Base-by-base conservation (phyloP, 1,284 basidiomycete species). In the Moesziomyces aphidis region DNA sequence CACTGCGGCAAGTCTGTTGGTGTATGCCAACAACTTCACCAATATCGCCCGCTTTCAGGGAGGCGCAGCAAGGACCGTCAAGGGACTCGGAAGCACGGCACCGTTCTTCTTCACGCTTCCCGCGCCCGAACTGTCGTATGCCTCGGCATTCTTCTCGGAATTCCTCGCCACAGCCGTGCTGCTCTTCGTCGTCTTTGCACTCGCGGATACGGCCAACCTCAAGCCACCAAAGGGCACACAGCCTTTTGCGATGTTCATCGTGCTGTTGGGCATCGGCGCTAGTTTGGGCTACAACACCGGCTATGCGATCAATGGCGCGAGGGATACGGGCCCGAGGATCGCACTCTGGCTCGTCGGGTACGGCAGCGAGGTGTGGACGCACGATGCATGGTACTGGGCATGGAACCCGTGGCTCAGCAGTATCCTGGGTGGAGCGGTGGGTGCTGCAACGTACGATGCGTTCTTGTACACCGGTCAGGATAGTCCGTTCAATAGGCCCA, bases 21-120 rank as follows among this genome's bases (percentile, higher is more conserved):
- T 91, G 22, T 94, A 93, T 78, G 90, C 88, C 6, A 91, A 91
- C 83, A 94, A 93, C 80, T 89, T 89, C 77, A 89, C 91, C 81
- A 90, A 91, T 42, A 91, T 94, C 78, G 88, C 90, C 77, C 81
- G 90, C 50, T 88, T 89, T 69, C 91, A 93, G 83, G 91, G 91
- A 28, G 89, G 89, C 4, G 65, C 83, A 1, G 85, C 86, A 17
- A 84, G 92, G 19, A 92, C 91, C 7, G 87, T 91, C 23, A 83
- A 81, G 13, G 77, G 77, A 4, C 19, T 45, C 0, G 28, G 47
- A 4, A 87, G 87, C n/a, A 92, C 92, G 0, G 92, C 90, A 0
- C 84, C 87, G 17, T 84, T 93, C 23, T 93, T 94, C 78, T 88
- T 88, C 6, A 92, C 92, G 0, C 91, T 90, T 76, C 90, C 83